These are phyloP conservation scores for Heterobasidion annosum DNA, from an alignment of 1,284 basidiomycete species.

Conservation along the genomic window DNA sequence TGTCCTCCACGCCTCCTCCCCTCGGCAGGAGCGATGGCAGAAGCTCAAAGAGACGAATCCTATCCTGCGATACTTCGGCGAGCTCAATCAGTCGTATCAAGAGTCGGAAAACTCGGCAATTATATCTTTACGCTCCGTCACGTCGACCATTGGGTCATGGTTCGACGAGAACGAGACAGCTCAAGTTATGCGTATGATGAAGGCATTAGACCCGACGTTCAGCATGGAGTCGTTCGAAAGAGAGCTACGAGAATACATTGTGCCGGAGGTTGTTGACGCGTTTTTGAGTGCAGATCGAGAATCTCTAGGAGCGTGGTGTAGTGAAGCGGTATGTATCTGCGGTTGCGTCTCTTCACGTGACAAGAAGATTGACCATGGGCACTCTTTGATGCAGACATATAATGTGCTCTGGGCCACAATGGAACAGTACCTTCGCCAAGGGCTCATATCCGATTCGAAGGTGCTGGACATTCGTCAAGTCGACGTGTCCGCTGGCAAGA, in stretches of 20 bases:
- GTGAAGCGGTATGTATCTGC: constrained; percentile 78
- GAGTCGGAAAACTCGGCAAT: constrained; percentile 93
- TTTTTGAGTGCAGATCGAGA: constrained; percentile 88
- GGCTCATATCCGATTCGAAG: constrained; percentile 84
- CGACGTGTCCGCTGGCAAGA: constrained; percentile 80
- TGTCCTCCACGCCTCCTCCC: constrained; percentile 76
- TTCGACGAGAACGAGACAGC: constrained; percentile 99
- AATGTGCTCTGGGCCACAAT: constrained; percentile 98
- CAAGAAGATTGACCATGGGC: background rate
- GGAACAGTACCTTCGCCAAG: constrained; percentile 88
- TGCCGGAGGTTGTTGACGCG: constrained; percentile 96
- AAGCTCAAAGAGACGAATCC: constrained; percentile 69
- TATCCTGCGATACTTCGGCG: constrained; percentile 49
- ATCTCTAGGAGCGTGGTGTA: constrained; percentile 85
- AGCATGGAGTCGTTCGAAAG: constrained; percentile 81
- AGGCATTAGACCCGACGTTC: constrained; percentile 81
- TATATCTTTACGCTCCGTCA: constrained; percentile 74
- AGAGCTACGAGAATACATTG: constrained; percentile 93
- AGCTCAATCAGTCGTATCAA: constrained; percentile 70
- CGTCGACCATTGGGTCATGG: constrained; percentile 79
- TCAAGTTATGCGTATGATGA: constrained; percentile 85
- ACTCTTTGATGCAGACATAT: constrained; percentile 57
- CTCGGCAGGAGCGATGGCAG: constrained; percentile 72
- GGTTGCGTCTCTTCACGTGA: background rate
- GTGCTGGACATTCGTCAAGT: constrained; percentile 93